Evolutionary conservation across 345 rosid genomes (phyloP).

Genomic region (Aegle marmelos): DNA sequence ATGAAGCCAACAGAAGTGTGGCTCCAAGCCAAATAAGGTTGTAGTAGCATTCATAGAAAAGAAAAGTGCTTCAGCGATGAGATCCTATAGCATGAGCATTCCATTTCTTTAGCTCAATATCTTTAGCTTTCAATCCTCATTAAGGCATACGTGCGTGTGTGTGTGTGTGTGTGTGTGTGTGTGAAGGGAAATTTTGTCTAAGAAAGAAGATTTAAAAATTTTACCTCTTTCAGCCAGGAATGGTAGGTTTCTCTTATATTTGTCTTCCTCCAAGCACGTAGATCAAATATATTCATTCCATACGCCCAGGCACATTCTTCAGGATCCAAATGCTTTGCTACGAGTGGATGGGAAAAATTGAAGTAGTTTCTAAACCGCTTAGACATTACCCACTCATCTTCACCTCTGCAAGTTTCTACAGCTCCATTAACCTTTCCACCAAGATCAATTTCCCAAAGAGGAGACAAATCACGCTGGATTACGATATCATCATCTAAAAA

Average conservation of each 20-base stretch:
- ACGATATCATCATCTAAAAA: slow-evolving; percentile 96
- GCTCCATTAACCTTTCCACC: slow-evolving; percentile 96
- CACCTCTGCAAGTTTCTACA: slow-evolving; percentile 97
- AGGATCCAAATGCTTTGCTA: slow-evolving; percentile 76
- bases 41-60: not conserved
- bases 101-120: not conserved
- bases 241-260: slow-evolving; percentile 88
- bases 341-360: slow-evolving; percentile 97
- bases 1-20: not conserved
- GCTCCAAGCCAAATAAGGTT: not conserved
- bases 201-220: not conserved
- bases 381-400: slow-evolving; percentile 98
- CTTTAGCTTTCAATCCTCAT: slow-evolving; percentile 4
- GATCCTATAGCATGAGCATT: not conserved
- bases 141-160: no score
- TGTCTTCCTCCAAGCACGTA: slow-evolving; percentile 83
- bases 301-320: slow-evolving; percentile 99
- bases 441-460: slow-evolving; percentile 91
- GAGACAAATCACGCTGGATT: slow-evolving; percentile 85
- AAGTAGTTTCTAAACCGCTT: slow-evolving; percentile 95
- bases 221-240: slow-evolving; percentile 94
- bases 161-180: no score
- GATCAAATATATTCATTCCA: slow-evolving; percentile 98
- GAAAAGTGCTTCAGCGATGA: not conserved
- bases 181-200: slow-evolving; percentile 53